Percentiles rank a stretch among this genome's conserved stretches.
phyloP scores from a whole-genome alignment of 208 protist genomes.

The Crithidia thermophila region DNA sequence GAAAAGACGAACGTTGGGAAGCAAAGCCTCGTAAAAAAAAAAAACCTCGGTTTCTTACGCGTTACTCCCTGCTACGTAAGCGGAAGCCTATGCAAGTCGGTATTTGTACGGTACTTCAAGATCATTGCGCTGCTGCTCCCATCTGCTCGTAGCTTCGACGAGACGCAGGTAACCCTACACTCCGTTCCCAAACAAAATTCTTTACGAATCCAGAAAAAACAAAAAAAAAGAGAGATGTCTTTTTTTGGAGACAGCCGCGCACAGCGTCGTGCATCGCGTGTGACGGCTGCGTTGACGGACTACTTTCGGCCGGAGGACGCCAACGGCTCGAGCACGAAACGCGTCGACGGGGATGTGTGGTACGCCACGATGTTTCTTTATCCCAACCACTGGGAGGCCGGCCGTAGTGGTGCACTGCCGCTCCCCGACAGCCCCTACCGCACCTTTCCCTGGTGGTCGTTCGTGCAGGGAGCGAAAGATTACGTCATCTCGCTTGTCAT shows the following conservation, averaged over 20 bases:
- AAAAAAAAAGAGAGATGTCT: background rate
- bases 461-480: constrained; percentile 7
- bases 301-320: constrained; percentile 25
- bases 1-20: too few species aligned
- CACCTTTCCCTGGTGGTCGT: constrained; percentile 3
- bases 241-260: constrained; percentile 15
- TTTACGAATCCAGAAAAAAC: too few species aligned
- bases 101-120: too few species aligned
- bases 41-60: too few species aligned
- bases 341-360: constrained; percentile 70
- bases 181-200: too few species aligned
- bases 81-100: too few species aligned
- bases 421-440: constrained; percentile 24
- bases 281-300: constrained; percentile 6
- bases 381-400: constrained; percentile 80
- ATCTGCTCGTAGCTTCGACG: background rate
- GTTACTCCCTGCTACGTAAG: too few species aligned
- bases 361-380: constrained; percentile 83
- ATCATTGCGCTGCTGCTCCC: background rate
- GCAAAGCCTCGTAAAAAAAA: too few species aligned
- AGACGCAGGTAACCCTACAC: too few species aligned
- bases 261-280: background rate
- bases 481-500: constrained; percentile 14
- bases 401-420: constrained; percentile 30
- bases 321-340: constrained; percentile 26